Conservation (phyloP, 352 stramenopile genomes). For the Pythium pyrilobum region DNA sequence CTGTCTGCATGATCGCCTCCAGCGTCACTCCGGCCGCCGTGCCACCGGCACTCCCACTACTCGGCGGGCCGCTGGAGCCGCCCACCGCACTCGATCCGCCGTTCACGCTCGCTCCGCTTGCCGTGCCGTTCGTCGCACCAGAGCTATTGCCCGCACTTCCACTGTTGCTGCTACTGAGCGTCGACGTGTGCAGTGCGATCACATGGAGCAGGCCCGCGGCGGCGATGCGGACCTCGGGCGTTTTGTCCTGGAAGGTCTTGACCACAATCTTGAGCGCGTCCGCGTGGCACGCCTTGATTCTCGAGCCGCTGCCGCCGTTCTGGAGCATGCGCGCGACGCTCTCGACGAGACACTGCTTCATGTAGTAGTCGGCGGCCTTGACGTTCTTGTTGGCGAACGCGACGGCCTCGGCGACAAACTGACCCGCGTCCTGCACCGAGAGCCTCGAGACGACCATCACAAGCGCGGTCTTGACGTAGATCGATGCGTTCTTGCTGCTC, state of each 20-base stretch:
- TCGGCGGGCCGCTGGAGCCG: neutral
- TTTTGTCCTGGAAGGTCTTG: slow-evolving; percentile 74
- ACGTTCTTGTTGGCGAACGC: slow-evolving; percentile 54
- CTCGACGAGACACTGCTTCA: slow-evolving; percentile 75
- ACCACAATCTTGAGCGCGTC: slow-evolving; percentile 71
- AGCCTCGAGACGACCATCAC: slow-evolving; percentile 65
- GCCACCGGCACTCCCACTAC: neutral
- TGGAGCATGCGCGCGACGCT: slow-evolving; percentile 51
- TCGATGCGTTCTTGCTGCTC: slow-evolving; percentile 41
- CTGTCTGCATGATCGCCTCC: slow-evolving; percentile 64
- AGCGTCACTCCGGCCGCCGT: slow-evolving; percentile 30
- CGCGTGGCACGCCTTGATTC: slow-evolving; percentile 39
- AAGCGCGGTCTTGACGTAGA: slow-evolving; percentile 66
- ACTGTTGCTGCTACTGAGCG: slow-evolving; percentile 8
- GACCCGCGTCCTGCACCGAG: slow-evolving; percentile 43
- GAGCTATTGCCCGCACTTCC: neutral
- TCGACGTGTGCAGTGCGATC: slow-evolving; percentile 46
- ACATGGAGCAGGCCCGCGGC: slow-evolving; percentile 58
- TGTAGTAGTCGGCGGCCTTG: slow-evolving; percentile 64
- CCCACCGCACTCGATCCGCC: neutral
- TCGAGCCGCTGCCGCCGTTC: slow-evolving; percentile 19
- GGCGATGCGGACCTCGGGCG: slow-evolving; percentile 60
- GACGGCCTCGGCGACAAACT: slow-evolving; percentile 67
- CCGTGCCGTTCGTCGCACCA: neutral
- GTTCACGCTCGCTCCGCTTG: slow-evolving; percentile 2